Percentiles rank a stretch among this genome's conserved stretches.
Evolutionary conservation across 768 basidiomycete species (phyloP).

Genomic region (Boletellus emodensis): DNA sequence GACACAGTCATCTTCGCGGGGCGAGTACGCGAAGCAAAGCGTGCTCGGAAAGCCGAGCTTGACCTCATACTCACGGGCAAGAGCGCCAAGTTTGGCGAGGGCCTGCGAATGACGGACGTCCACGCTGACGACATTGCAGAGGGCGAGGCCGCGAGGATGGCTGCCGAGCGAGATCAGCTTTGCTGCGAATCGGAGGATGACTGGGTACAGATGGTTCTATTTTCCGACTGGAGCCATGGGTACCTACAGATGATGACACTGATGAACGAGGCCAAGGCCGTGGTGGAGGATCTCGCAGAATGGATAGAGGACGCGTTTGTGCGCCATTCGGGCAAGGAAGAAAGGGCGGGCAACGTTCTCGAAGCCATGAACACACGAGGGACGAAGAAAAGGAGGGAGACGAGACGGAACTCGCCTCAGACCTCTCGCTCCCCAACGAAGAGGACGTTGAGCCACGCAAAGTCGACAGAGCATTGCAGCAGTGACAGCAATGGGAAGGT

Average conservation of each 20-base stretch:
- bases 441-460: slow-evolving; percentile 2
- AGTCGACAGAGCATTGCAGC: background rate
- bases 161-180: slow-evolving; percentile 57
- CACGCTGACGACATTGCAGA: slow-evolving; percentile 23
- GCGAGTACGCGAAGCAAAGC: slow-evolving; percentile 91
- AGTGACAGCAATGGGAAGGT: slow-evolving; percentile 7
- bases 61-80: slow-evolving; percentile 56
- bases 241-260: slow-evolving; percentile 92
- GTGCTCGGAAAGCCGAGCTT: slow-evolving; percentile 71
- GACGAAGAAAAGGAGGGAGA: slow-evolving; percentile 26
- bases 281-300: slow-evolving; percentile 78
- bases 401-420: slow-evolving; percentile 22
- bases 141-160: slow-evolving; percentile 39
- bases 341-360: slow-evolving; percentile 15
- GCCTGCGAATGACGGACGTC: slow-evolving; percentile 57
- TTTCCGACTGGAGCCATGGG: slow-evolving; percentile 96
- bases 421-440: slow-evolving; percentile 22
- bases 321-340: slow-evolving; percentile 28
- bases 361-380: slow-evolving; percentile 15
- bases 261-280: slow-evolving; percentile 76
- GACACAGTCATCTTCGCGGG: slow-evolving; percentile 97
- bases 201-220: slow-evolving; percentile 91
- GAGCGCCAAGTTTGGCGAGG: slow-evolving; percentile 60
- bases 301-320: slow-evolving; percentile 86
- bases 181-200: slow-evolving; percentile 78